Percentiles rank a stretch among this genome's conserved stretches.
phyloP scores from a whole-genome alignment of 352 stramenopile species.

The Albugo candida region DNA sequence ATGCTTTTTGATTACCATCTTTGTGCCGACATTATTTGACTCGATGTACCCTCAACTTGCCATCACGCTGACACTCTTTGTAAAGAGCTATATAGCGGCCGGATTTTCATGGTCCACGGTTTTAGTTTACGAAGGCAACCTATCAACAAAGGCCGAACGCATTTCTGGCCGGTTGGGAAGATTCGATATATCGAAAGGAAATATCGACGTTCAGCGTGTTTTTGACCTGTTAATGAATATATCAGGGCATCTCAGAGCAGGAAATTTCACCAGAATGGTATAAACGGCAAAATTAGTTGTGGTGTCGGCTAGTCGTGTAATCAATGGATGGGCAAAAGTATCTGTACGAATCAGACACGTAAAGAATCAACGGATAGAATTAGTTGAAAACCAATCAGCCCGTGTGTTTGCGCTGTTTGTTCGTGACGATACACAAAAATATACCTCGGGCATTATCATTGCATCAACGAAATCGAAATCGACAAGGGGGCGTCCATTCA shows the following conservation, averaged over 20 bases:
- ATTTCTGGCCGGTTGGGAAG: conserved; percentile 68
- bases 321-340: too few relatives aligned
- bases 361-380: too few relatives aligned
- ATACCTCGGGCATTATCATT: too few relatives aligned
- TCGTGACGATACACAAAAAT: too few relatives aligned
- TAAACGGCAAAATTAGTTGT: conserved; percentile 13
- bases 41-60: too few relatives aligned
- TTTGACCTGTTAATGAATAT: conserved; percentile 71
- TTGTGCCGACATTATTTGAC: conserved; percentile 13
- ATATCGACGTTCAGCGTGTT: conserved; percentile 39
- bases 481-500: too few relatives aligned
- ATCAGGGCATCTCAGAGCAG: conserved; percentile 57
- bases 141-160: conserved; percentile 71
- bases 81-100: conserved; percentile 16
- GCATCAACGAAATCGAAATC: too few relatives aligned
- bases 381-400: too few relatives aligned
- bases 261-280: conserved; percentile 68
- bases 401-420: too few relatives aligned
- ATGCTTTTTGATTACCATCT: conserved; percentile 67
- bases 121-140: conserved; percentile 50
- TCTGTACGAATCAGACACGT: too few relatives aligned
- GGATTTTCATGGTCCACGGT: conserved; percentile 59
- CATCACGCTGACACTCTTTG: too few relatives aligned
- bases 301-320: neutral
- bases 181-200: conserved; percentile 14